A percentile compares a stretch with the other conserved stretches of the same genome.
Evolutionary conservation across 768 basidiomycete species (phyloP).

Genomic region (Hemileccinum rubropunctum): DNA sequence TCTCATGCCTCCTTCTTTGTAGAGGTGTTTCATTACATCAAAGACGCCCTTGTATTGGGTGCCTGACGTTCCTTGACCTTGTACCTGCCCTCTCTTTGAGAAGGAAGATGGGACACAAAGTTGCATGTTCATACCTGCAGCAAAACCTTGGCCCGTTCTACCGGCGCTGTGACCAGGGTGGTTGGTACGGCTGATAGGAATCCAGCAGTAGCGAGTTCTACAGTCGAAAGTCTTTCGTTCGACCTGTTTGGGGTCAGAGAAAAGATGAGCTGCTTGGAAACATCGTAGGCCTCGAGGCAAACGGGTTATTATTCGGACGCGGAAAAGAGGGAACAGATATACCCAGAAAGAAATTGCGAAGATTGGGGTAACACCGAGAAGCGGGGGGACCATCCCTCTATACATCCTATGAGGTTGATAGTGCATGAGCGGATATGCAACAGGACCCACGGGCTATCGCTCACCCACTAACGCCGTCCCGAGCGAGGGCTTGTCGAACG

Average conservation of each 20-base stretch:
- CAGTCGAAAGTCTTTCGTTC: constrained; percentile 57
- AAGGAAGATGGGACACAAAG: neutral
- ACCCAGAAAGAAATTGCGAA: constrained; percentile 99
- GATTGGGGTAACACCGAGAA: constrained; percentile 95
- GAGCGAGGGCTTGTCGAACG: constrained; percentile 85
- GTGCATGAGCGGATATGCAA: constrained; percentile 1
- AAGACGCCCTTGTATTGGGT: constrained; percentile 85
- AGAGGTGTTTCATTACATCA: constrained; percentile 87
- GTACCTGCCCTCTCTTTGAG: constrained; percentile 51
- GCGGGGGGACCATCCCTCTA: constrained; percentile 89
- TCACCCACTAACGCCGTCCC: constrained; percentile 87
- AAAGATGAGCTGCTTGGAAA: constrained; percentile 84
- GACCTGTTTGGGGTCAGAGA: constrained; percentile 75
- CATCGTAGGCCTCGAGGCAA: constrained; percentile 76
- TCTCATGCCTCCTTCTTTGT: constrained; percentile 88
- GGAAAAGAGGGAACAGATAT: constrained; percentile 5
- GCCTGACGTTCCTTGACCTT: constrained; percentile 78
- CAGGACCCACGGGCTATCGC: neutral
- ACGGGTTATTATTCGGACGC: constrained; percentile 7
- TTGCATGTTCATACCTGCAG: constrained; percentile 60
- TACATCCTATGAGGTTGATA: constrained; percentile 57
- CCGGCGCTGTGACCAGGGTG: constrained; percentile 90
- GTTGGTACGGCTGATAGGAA: constrained; percentile 93
- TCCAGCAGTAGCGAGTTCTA: constrained; percentile 88
- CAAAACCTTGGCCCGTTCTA: constrained; percentile 95